Conservation (phyloP, 176 grass and related monocot genomes). For the Oropetium thomaeum region DNA sequence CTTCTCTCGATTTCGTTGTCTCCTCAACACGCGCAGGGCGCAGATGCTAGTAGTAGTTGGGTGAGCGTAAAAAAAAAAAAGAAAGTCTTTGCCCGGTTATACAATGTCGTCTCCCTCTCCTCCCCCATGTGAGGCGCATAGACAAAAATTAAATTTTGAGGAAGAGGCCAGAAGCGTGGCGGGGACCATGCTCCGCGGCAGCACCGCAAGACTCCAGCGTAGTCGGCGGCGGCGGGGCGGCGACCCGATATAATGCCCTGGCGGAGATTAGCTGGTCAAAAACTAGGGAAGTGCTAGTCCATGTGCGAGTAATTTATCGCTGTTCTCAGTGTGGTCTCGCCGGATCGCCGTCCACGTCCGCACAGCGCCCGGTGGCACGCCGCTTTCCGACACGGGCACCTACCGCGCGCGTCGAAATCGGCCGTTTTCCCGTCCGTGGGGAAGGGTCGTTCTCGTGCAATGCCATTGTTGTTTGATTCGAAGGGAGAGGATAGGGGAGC, state of each 20-base stretch:
- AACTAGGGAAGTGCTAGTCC: background rate
- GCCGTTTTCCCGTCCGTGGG: background rate
- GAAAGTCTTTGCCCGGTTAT: constrained; percentile 15
- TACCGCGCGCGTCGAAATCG: constrained; percentile 28
- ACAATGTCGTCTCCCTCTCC: background rate
- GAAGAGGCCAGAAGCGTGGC: constrained; percentile 33
- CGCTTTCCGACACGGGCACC: constrained; percentile 40
- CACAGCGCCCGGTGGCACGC: constrained; percentile 16
- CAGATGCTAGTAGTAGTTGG: background rate
- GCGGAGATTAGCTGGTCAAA: constrained; percentile 13
- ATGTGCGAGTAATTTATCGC: constrained; percentile 23
- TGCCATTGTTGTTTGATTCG: constrained; percentile 19
- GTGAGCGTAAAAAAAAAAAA: background rate
- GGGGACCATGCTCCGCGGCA: constrained; percentile 48
- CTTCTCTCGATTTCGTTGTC: background rate
- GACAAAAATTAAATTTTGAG: constrained; percentile 24
- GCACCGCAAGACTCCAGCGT: constrained; percentile 24
- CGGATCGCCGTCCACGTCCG: constrained; percentile 40
- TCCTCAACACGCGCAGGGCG: background rate
- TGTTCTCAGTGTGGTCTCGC: constrained; percentile 25
- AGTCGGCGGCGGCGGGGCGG: constrained; percentile 21
- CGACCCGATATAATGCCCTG: constrained; percentile 16
- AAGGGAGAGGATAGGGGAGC: background rate
- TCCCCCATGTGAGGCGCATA: constrained; percentile 49
- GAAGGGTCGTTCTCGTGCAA: constrained; percentile 35